phyloP scores from a whole-genome alignment of 805 yeast species.

The Metschnikowia santaceciliae region DNA sequence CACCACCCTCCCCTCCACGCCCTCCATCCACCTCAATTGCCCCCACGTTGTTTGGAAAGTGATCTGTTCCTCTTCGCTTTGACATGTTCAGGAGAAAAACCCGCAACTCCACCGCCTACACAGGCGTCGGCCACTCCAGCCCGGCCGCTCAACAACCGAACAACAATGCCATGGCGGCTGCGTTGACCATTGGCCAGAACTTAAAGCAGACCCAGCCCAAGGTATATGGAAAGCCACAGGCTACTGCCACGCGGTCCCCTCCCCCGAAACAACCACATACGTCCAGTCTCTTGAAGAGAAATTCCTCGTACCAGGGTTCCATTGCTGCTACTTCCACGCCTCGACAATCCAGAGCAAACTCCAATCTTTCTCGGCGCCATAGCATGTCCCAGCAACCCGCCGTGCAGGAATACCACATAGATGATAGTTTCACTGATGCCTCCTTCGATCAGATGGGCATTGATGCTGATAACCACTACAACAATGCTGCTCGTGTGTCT shows the following conservation, averaged over 20 bases:
- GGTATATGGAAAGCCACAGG: slow-evolving; percentile 9
- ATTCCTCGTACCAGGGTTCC: slow-evolving; percentile 11
- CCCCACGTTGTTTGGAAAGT: no score
- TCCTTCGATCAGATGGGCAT: slow-evolving; percentile 26
- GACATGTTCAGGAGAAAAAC: slow-evolving; percentile 30
- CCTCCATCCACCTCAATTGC: not conserved
- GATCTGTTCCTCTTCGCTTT: not conserved
- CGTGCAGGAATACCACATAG: slow-evolving; percentile 19
- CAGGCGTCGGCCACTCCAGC: slow-evolving; percentile 39
- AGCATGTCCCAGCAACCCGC: slow-evolving; percentile 2
- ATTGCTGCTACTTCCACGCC: slow-evolving; percentile 9
- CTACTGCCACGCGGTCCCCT: slow-evolving; percentile 9
- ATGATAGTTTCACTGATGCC: slow-evolving; percentile 32
- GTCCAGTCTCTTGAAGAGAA: slow-evolving; percentile 16
- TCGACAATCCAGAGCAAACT: slow-evolving; percentile 8
- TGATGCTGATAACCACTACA: slow-evolving; percentile 18
- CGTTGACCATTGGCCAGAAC: slow-evolving; percentile 38
- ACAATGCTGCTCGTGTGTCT: slow-evolving; percentile 31
- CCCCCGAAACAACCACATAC: slow-evolving; percentile 17
- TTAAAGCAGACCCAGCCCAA: slow-evolving; percentile 20
- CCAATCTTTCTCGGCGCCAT: slow-evolving; percentile 9
- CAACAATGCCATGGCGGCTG: slow-evolving; percentile 42
- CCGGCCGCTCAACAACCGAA: slow-evolving; percentile 34
- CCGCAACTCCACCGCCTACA: slow-evolving; percentile 33
- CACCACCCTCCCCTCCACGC: not conserved